phyloP scores from a whole-genome alignment of 768 basidiomycete genomes.

The Arthromyces matolae region DNA sequence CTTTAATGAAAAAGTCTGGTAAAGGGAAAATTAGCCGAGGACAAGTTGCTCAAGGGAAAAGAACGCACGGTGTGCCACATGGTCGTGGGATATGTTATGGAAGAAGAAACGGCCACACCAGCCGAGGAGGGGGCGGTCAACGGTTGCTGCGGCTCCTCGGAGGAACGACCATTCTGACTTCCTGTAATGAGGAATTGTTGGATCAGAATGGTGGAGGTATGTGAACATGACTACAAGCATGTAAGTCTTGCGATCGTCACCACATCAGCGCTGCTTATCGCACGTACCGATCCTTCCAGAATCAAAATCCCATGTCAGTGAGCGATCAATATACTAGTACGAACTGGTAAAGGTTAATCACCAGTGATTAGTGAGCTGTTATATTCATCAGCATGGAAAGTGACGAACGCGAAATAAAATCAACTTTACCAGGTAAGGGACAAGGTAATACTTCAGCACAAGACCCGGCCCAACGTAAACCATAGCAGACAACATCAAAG shows the following conservation, averaged over 20 bases:
- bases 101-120: constrained; percentile 60
- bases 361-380: constrained; percentile 46
- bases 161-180: constrained; percentile 51
- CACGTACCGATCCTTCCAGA: constrained; percentile 29
- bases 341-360: constrained; percentile 13
- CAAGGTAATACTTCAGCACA: constrained; percentile 31
- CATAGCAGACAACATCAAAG: constrained; percentile 22
- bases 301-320: not conserved
- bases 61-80: constrained; percentile 39
- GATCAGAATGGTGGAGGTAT: constrained; percentile 58
- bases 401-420: not conserved
- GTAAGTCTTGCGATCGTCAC: constrained; percentile 3
- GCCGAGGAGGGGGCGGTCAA: constrained; percentile 55
- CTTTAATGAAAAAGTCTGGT: constrained; percentile 45
- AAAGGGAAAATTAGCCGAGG: not conserved
- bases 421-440: constrained; percentile 41
- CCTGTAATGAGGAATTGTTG: constrained; percentile 54
- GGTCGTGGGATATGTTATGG: constrained; percentile 50
- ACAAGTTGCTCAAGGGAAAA: not conserved
- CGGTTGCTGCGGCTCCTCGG: constrained; percentile 52
- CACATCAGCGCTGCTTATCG: too few relatives aligned
- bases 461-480: constrained; percentile 19
- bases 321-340: not conserved
- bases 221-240: constrained; percentile 53
- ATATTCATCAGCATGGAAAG: constrained; percentile 3